Evolutionary conservation across 306 rosid genomes (phyloP).

Genomic region (Vigna nakashimae): DNA sequence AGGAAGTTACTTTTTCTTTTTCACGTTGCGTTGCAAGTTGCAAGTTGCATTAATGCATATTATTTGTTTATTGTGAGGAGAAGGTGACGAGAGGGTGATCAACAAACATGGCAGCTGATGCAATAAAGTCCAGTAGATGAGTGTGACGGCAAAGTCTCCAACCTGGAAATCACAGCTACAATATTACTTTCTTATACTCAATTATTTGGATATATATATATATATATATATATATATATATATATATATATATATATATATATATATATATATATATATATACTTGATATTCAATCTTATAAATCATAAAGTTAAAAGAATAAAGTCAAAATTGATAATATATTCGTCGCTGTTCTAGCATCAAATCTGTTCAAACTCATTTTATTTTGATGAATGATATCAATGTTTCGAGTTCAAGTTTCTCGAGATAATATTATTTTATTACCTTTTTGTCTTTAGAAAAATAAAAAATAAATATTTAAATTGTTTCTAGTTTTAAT

Average conservation of each 20-base stretch:
- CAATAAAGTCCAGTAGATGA: conserved; percentile 36
- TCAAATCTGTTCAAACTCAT: too few relatives aligned
- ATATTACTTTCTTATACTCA: neutral
- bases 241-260: too few relatives aligned
- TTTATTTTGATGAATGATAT: too few relatives aligned
- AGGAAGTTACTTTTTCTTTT: neutral
- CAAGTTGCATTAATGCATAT: conserved; percentile 16
- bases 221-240: too few relatives aligned
- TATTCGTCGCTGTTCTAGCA: neutral
- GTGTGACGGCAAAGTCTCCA: neutral
- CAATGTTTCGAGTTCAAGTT: too few relatives aligned
- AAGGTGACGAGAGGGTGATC: neutral
- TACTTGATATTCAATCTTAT: neutral
- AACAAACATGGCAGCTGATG: conserved; percentile 40
- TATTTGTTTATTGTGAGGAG: neutral
- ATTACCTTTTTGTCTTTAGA: too few relatives aligned
- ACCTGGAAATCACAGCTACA: neutral
- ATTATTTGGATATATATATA: neutral
- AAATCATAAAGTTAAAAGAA: neutral
- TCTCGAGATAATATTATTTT: too few relatives aligned
- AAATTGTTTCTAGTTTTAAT: too few relatives aligned
- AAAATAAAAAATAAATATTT: too few relatives aligned
- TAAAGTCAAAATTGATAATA: neutral
- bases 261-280: too few relatives aligned
- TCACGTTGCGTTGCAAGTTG: conserved; percentile 31